Conservation (phyloP, 2,329 filamentous ascomycete species). For the Penicillium sp. region DNA sequence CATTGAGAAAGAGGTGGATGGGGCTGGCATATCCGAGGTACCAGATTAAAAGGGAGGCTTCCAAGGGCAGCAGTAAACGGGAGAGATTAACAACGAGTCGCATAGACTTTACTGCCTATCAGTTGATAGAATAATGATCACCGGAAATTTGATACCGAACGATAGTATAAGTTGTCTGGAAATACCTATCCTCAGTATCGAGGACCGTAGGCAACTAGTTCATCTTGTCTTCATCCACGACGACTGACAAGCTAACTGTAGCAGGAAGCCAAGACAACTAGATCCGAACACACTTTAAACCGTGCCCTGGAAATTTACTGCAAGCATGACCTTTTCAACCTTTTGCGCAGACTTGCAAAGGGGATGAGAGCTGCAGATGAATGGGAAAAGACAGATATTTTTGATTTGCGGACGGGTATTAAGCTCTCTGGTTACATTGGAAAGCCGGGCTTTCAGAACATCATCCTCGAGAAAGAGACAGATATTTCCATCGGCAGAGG, state of each 20-base stretch:
- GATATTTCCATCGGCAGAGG: no score
- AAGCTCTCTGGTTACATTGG: slow-evolving; percentile 30
- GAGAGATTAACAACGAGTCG: neutral
- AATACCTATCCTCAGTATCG: neutral
- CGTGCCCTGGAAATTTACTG: neutral
- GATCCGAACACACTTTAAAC: neutral
- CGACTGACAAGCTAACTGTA: neutral
- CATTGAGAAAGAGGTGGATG: neutral
- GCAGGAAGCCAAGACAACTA: neutral
- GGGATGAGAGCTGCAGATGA: neutral
- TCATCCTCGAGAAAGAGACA: slow-evolving; percentile 27
- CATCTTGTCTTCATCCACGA: neutral
- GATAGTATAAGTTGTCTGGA: neutral
- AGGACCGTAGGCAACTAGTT: neutral
- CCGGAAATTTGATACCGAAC: neutral
- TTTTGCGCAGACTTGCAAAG: neutral
- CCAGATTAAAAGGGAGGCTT: neutral
- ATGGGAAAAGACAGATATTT: slow-evolving; percentile 24
- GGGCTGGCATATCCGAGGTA: neutral
- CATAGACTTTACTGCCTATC: neutral
- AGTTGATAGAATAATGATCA: neutral
- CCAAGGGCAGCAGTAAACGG: neutral
- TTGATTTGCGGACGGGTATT: slow-evolving; percentile 35
- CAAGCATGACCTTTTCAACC: neutral
- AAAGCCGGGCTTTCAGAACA: slow-evolving; percentile 23